Conservation (phyloP, 2,329 filamentous ascomycete genomes). For the Gnomoniopsis sp. region DNA sequence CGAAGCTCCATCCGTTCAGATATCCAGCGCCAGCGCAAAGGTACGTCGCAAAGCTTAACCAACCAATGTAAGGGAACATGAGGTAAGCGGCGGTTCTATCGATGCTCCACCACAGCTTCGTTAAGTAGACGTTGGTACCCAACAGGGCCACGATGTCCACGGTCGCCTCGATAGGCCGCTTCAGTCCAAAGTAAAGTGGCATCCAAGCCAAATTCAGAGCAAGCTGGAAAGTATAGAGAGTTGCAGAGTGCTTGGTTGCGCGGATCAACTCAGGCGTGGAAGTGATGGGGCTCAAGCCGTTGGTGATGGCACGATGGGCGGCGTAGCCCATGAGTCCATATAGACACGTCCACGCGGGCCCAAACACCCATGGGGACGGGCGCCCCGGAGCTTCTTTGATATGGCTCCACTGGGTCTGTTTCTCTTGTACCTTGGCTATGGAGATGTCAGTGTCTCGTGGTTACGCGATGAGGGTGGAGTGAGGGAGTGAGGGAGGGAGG, state of each 20-base stretch:
- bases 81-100: conserved; percentile 71
- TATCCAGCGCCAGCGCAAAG: conserved; percentile 67
- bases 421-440: conserved; percentile 44
- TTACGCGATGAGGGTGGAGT: neutral
- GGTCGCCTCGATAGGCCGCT: conserved; percentile 70
- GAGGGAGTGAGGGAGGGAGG: conserved; percentile 3
- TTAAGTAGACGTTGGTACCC: conserved; percentile 69
- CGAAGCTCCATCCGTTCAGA: conserved; percentile 66
- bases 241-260: conserved; percentile 65
- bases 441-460: conserved; percentile 1
- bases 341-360: conserved; percentile 63
- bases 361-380: conserved; percentile 60
- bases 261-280: conserved; percentile 48
- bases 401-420: conserved; percentile 54
- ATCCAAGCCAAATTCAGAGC: conserved; percentile 86
- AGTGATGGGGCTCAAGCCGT: conserved; percentile 56
- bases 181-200: conserved; percentile 84
- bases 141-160: conserved; percentile 71
- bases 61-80: conserved; percentile 78
- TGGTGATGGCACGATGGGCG: conserved; percentile 70
- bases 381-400: conserved; percentile 66
- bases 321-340: conserved; percentile 85
- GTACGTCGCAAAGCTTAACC: conserved; percentile 87
- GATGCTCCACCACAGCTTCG: conserved; percentile 71
- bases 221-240: conserved; percentile 82